Base-by-base conservation (phyloP, 306 rosid genomes). In the Notholithocarpus densiflorus region DNA sequence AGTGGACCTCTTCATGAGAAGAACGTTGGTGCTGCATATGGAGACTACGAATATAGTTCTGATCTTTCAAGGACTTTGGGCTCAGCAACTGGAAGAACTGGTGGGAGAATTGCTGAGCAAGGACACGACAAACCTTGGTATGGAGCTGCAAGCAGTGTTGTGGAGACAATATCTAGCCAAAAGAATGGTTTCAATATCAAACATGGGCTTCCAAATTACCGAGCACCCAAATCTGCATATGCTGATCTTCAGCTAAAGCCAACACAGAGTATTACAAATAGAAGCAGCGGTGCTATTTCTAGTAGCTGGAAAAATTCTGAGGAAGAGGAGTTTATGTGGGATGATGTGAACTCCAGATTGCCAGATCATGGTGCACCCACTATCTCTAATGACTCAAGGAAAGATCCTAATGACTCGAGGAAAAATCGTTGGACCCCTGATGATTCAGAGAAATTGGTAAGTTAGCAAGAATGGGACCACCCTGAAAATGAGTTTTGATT, bases 251-350 rank as follows among this genome's bases (percentile, higher is more conserved):
- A 77, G 64, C 77, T 54, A 64, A 87, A 79, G 75, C 52, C 90
- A 43, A 70, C 78, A 77, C 93, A 83, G 51, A 87, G 62, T 65
- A 21, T 88, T 72, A 75, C 82, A 68, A 82, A 61, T 78, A 73
- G 72, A 51, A 81, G 66, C 78, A 83, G 86, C 27, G 75, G 82
- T 82, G 88, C 75, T 62, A 53, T 84, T 34, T 88, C 97, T 61
- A 77, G 70, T 81, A 94, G 83, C 88, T 94, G 98, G 98, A 90
- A 89, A 84, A 88, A 90, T 84, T 90, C 98, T 5, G 97, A 92
- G 88, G 97, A 94, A 82, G 97, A 94, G 86, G 97, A 94, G 87
- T 92, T 84, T 85, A 75, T 78, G 83, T 94, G 98, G 98, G 95
- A 91, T 78, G 92, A 87, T 74, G 86, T 89, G 91, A 85, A 89